phyloP scores from a whole-genome alignment of 345 rosid species.

The Rhizophora mangle region DNA sequence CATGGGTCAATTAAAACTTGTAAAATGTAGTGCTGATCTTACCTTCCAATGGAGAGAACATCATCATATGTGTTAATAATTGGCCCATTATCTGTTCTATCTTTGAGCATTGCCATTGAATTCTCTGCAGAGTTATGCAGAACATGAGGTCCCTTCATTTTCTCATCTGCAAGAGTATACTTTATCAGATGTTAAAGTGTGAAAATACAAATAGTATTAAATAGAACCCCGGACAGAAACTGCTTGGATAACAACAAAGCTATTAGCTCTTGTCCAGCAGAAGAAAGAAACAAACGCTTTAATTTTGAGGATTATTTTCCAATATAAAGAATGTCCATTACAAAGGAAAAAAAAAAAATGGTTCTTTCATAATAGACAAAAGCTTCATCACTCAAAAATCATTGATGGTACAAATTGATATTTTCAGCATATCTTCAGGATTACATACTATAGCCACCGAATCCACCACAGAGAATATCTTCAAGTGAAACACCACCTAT shows the following conservation, averaged over 20 bases:
- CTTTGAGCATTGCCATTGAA: slow-evolving; percentile 36
- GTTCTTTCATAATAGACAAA: neutral
- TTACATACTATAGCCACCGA: slow-evolving; percentile 74
- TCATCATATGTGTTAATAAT: slow-evolving; percentile 22
- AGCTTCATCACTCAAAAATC: slow-evolving; percentile 37
- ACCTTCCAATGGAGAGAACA: slow-evolving; percentile 41
- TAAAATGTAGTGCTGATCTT: slow-evolving; percentile 28
- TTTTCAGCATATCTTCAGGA: slow-evolving; percentile 38
- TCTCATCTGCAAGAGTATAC: slow-evolving; percentile 48
- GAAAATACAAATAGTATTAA: slow-evolving; percentile 10
- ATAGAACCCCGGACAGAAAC: slow-evolving; percentile 13
- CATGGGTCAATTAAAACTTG: neutral
- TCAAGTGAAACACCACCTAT: slow-evolving; percentile 70
- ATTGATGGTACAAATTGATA: slow-evolving; percentile 36
- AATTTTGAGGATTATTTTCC: slow-evolving; percentile 19
- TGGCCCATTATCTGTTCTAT: slow-evolving; percentile 36
- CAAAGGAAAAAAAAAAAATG: slow-evolving; percentile 19
- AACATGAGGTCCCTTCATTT: slow-evolving; percentile 38
- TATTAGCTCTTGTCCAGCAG: slow-evolving; percentile 4
- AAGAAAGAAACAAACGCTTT: slow-evolving; percentile 5
- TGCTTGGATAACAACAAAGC: slow-evolving; percentile 18
- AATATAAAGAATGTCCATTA: slow-evolving; percentile 26
- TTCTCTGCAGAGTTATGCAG: slow-evolving; percentile 31
- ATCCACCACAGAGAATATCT: slow-evolving; percentile 87
- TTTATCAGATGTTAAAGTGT: slow-evolving; percentile 25